These are phyloP conservation scores for Nigrograna mackinnonii DNA, from an alignment of 2,329 filamentous ascomycete species.

Conservation along the genomic window DNA sequence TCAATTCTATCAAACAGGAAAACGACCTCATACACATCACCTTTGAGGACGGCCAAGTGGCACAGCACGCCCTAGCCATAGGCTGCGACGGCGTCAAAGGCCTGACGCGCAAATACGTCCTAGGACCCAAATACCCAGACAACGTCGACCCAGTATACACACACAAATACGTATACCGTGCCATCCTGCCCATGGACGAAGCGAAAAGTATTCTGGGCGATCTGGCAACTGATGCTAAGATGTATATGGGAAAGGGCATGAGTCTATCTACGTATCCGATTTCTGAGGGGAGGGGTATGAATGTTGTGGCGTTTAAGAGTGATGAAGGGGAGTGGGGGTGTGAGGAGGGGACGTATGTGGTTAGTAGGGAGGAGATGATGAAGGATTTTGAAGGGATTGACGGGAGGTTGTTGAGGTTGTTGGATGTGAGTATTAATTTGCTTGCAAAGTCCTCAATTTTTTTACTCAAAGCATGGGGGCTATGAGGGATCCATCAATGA, in stretches of 20 bases:
- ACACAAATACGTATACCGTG: slow-evolving; percentile 29
- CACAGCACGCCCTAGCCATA: slow-evolving; percentile 44
- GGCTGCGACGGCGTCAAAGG: slow-evolving; percentile 54
- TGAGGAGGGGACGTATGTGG: slow-evolving; percentile 13
- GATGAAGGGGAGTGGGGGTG: slow-evolving; percentile 14
- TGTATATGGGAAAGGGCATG: slow-evolving; percentile 24
- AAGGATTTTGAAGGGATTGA: slow-evolving; percentile 21
- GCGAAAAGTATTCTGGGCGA: slow-evolving; percentile 42
- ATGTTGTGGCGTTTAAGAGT: slow-evolving; percentile 23
- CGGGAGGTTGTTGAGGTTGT: slow-evolving; percentile 14
- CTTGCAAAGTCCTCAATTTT: not conserved
- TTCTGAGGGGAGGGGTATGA: slow-evolving; percentile 19
- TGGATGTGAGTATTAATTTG: slow-evolving; percentile 9
- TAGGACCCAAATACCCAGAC: slow-evolving; percentile 16
- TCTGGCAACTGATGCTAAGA: slow-evolving; percentile 30
- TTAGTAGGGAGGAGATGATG: slow-evolving; percentile 24
- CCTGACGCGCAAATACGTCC: slow-evolving; percentile 20
- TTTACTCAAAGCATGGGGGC: not conserved
- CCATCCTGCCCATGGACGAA: slow-evolving; percentile 36
- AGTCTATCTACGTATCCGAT: slow-evolving; percentile 28
- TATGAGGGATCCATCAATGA: no score
- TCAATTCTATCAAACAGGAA: slow-evolving; percentile 31
- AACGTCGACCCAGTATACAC: slow-evolving; percentile 26
- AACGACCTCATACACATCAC: slow-evolving; percentile 39
- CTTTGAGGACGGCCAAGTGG: slow-evolving; percentile 41